Evolutionary conservation across 768 basidiomycete genomes (phyloP).

Genomic region (Mycena crocata): DNA sequence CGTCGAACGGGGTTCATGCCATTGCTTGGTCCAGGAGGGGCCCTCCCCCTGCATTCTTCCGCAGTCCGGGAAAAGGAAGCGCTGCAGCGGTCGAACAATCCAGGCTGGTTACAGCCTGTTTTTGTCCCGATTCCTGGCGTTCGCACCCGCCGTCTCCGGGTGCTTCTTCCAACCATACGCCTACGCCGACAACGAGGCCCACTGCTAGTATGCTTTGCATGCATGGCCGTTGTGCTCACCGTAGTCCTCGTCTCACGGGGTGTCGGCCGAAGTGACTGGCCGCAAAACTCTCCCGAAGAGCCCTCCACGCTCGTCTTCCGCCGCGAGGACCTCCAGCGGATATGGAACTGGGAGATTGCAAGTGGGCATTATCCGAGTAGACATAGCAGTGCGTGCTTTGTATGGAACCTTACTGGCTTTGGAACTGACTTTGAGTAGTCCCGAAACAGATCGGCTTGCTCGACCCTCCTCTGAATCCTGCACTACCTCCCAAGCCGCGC

Average conservation of each 20-base stretch:
- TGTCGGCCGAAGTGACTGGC: slow-evolving; percentile 53
- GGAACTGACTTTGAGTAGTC: slow-evolving; percentile 54
- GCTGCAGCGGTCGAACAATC: slow-evolving; percentile 38
- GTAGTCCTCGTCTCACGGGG: slow-evolving; percentile 58
- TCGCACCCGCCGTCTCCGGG: slow-evolving; percentile 65
- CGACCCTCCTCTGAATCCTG: slow-evolving; percentile 71
- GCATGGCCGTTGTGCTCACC: slow-evolving; percentile 63
- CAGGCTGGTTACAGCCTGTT: slow-evolving; percentile 65
- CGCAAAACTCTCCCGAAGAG: slow-evolving; percentile 51
- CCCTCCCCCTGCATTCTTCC: slow-evolving; percentile 57
- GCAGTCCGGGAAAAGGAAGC: slow-evolving; percentile 57
- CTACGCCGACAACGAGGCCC: slow-evolving; percentile 67
- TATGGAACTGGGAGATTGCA: slow-evolving; percentile 95
- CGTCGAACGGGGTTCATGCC: slow-evolving; percentile 24
- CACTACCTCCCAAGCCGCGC: slow-evolving; percentile 64
- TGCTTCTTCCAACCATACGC: slow-evolving; percentile 68
- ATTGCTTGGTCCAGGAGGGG: slow-evolving; percentile 38
- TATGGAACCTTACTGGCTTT: not conserved
- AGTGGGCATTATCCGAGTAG: slow-evolving; percentile 90
- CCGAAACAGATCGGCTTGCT: slow-evolving; percentile 71
- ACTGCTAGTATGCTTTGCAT: slow-evolving; percentile 62
- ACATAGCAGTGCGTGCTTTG: slow-evolving; percentile 65
- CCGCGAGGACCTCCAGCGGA: slow-evolving; percentile 78
- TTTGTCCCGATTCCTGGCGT: slow-evolving; percentile 70
- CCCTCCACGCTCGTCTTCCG: slow-evolving; percentile 77